Base-by-base conservation (phyloP, 176 grass and related monocot species). In the Chrysopogon serrulatus region DNA sequence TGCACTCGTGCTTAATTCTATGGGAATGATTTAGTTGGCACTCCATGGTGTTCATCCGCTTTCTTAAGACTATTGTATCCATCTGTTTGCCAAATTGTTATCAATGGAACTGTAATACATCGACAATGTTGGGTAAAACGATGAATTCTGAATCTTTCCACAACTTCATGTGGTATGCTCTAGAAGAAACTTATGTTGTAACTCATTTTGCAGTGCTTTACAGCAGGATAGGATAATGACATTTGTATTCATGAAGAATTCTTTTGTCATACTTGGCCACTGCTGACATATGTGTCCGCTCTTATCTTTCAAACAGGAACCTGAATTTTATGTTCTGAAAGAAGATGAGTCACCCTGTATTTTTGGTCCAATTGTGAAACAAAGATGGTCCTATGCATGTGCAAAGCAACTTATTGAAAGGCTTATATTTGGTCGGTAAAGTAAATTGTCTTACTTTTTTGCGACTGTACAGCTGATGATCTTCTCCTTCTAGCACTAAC, bases 381-480 rank as follows among this genome's bases (percentile, higher is more conserved):
- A 98, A 41, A 57, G 93, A 61, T 98, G 96, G 91, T 96, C 96
- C 3, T 98, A 98, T 74, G 96, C 96, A 74, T 94, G 96, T 19
- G 93, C 91, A 27, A 98, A 98, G 62, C 93, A 98, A 86, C 93
- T 98, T 57, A 98, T 95, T 32, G 96, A 98, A 84, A 98, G 96
- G 83, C 93, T 98, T 85, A 71, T 98, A 73, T 98, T 95, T 78
- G 96, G 93, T 94, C 36, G 61, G 86, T 80, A 41, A 41, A 65
- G 15, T 87, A 15, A 11, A 10, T 74, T 73, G 10, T 35, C 12
- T 42, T 67, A n/a, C n/a, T n/a, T 57, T 81, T 63, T 26, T 74
- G 43, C 36, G 44, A 79, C 49, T 62, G 44, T 15, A 28, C 16
- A 35, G 78, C 23, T 73, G 44, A 74, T 41, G 33, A 34, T 84